Evolutionary conservation across 2,329 filamentous ascomycete species (phyloP), one percentile per base, ranked within the genome.

Genomic region (Blastomyces emzantsi): DNA sequence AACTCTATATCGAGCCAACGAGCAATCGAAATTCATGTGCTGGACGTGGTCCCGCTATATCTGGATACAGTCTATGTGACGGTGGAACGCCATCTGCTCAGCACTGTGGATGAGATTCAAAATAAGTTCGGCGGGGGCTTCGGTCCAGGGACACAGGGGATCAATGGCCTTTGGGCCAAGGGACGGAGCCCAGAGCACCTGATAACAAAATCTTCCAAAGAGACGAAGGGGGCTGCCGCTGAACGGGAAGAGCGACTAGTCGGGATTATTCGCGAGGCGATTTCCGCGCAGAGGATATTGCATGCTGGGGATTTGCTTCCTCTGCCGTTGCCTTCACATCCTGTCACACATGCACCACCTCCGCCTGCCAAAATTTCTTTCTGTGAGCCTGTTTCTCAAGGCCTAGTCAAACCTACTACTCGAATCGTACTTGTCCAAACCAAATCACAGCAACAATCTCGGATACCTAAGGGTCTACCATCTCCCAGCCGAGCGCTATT

Each of bases 341-440:
- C 92, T 15, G 88, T 96, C 67, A 96, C 92, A 9, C 91, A 96
- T 75, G 85, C 90, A 22, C 86, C 90, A 30, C 85, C 91, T 17
- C 90, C 90, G 52, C 91, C 92, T 0, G 94, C 90, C 52, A 92
- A 89, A 76, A 90, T 97, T 65, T 87, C 90, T 58, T 85, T 95
- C n/a, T 97, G 92, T 73, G 94, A 99, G 74, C 94, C 94, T 9
- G 92, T 97, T 19, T 86, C 90, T 6, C 94, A 99, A 75, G 94
- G 94, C 9, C 75, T 94, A 5, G 74, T 99, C 57, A 83, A 87
- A 9, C 82, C 90, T 0, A 83, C 80, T 15, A 99, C 92, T 19
- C 92, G 89, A 70, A 90, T 99, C 64, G 87, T 99, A 30, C 81
- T 97, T 28, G 73, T 81, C 73, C 71, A 87, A 84, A 78, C 81